phyloP scores from a whole-genome alignment of 176 grass and related monocot genomes.

The Alopecurus myosuroides region DNA sequence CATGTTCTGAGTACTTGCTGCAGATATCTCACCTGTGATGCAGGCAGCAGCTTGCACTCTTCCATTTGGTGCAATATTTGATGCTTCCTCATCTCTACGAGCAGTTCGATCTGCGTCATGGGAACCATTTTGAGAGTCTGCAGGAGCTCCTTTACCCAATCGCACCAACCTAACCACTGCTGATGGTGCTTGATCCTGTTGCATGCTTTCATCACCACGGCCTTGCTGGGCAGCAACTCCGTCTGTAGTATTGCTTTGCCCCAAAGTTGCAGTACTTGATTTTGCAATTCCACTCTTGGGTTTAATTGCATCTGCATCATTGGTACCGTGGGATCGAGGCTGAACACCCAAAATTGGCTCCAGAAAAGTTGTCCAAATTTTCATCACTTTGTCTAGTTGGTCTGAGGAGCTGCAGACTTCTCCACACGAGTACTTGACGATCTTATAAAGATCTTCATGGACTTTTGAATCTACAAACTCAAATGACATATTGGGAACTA shows the following conservation, averaged over 20 bases:
- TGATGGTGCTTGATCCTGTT: constrained; percentile 32
- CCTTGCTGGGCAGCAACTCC: constrained; percentile 38
- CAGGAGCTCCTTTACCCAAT: constrained; percentile 40
- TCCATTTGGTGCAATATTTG: constrained; percentile 48
- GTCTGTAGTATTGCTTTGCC: constrained; percentile 47
- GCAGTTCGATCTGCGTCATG: constrained; percentile 38
- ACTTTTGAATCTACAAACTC: constrained; percentile 68
- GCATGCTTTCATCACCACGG: constrained; percentile 42
- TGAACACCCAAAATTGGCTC: constrained; percentile 81
- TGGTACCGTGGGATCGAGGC: constrained; percentile 31
- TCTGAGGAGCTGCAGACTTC: constrained; percentile 89
- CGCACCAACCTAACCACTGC: constrained; percentile 30
- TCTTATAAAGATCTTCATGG: constrained; percentile 87
- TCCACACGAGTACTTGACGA: constrained; percentile 91
- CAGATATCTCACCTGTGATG: constrained; percentile 39
- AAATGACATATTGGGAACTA: constrained; percentile 91
- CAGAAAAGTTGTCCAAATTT: constrained; percentile 83
- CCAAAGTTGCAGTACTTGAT: constrained; percentile 39
- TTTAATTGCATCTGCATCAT: constrained; percentile 54
- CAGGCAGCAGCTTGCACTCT: constrained; percentile 34
- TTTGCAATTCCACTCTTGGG: constrained; percentile 55
- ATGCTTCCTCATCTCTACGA: constrained; percentile 37
- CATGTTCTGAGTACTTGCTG: constrained; percentile 31
- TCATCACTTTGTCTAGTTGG: constrained; percentile 93
- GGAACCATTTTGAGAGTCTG: constrained; percentile 56